Evolutionary conservation across 2,329 filamentous ascomycete genomes (phyloP).

Genomic region (Diplodia corticola): DNA sequence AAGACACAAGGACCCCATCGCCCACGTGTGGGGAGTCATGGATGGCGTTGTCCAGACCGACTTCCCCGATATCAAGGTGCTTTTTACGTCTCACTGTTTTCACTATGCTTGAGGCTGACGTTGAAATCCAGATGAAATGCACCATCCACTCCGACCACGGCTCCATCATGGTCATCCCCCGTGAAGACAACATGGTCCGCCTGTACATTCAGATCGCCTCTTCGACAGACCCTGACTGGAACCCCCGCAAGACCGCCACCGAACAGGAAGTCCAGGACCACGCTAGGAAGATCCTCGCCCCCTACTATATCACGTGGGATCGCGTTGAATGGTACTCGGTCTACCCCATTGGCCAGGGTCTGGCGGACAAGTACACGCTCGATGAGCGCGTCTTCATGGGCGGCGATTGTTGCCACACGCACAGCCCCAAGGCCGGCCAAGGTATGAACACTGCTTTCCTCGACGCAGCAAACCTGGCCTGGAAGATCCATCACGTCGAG

Average conservation of each 20-base stretch:
- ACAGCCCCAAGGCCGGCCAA: constrained; percentile 64
- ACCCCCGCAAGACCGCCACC: constrained; percentile 61
- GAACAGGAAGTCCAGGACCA: constrained; percentile 59
- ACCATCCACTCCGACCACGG: constrained; percentile 66
- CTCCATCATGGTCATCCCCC: constrained; percentile 64
- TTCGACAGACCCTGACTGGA: constrained; percentile 61
- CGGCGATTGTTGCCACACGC: constrained; percentile 65
- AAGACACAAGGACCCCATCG: constrained; percentile 62
- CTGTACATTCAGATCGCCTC: constrained; percentile 62
- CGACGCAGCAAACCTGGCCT: constrained; percentile 81
- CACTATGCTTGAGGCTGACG: too few species aligned
- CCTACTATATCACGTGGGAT: constrained; percentile 63
- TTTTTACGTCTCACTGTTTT: neutral
- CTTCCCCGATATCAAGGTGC: constrained; percentile 63
- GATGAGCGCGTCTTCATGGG: constrained; percentile 68
- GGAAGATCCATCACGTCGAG: constrained; percentile 94
- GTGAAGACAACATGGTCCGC: constrained; percentile 57
- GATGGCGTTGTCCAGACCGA: constrained; percentile 64
- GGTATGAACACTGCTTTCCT: constrained; percentile 64
- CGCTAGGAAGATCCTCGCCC: constrained; percentile 60
- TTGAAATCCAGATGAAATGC: constrained; percentile 58
- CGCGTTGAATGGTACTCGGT: constrained; percentile 67
- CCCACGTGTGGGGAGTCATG: constrained; percentile 67
- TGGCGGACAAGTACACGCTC: constrained; percentile 64
- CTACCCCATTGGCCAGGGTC: constrained; percentile 66